phyloP scores from a whole-genome alignment of 2,329 filamentous ascomycete species.

The Monascus ruber region DNA sequence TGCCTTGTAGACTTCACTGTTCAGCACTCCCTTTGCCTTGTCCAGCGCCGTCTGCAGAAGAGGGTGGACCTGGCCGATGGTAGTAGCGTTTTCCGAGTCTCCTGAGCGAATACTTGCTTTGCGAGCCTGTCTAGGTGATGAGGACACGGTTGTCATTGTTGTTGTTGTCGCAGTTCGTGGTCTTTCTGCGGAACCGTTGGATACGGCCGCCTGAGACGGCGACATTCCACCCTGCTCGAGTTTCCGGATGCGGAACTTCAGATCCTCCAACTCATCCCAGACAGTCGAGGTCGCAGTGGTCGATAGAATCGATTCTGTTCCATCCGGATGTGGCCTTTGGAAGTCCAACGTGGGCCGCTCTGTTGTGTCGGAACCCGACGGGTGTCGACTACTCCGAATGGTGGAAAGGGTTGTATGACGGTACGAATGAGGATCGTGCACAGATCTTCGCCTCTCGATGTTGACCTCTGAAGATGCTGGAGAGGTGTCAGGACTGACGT shows the following conservation, averaged over 20 bases:
- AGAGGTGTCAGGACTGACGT: conserved; percentile 23
- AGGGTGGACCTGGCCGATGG: conserved; percentile 54
- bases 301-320: conserved; percentile 77
- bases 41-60: conserved; percentile 67
- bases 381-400: conserved; percentile 24
- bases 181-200: conserved; percentile 62
- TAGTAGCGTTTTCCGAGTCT: conserved; percentile 25
- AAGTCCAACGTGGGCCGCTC: conserved; percentile 21
- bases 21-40: conserved; percentile 63
- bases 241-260: conserved; percentile 85
- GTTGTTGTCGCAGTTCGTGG: conserved; percentile 77
- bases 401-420: conserved; percentile 24
- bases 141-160: conserved; percentile 78
- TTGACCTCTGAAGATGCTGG: conserved; percentile 18
- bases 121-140: conserved; percentile 65
- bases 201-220: conserved; percentile 70
- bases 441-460: conserved; percentile 19
- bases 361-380: conserved; percentile 23
- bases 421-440: conserved; percentile 22
- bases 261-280: conserved; percentile 93
- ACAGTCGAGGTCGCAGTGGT: conserved; percentile 85
- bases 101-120: conserved; percentile 35
- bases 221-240: conserved; percentile 83
- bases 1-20: conserved; percentile 60
- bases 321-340: conserved; percentile 41